Percentiles rank a stretch among this genome's conserved stretches.
Evolutionary conservation across 1,284 basidiomycete genomes (phyloP).

Genomic region (Tylopilus microsporus): DNA sequence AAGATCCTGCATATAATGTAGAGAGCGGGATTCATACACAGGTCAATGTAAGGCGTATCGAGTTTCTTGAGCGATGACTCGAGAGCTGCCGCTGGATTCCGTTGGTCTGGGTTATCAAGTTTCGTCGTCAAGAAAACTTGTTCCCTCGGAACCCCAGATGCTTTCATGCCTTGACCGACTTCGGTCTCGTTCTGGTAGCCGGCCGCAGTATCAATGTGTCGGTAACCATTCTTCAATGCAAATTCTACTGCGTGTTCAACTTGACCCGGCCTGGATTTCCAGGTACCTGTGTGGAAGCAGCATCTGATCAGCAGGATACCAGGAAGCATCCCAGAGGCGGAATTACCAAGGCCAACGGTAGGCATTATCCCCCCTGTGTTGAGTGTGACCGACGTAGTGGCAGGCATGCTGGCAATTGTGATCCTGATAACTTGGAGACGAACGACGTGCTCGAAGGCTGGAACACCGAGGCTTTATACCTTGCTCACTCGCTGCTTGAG

Average conservation of each 20-base stretch:
- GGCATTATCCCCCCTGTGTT: slow-evolving; percentile 21
- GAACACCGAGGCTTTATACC: too few relatives aligned
- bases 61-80: too few relatives aligned
- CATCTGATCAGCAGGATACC: neutral
- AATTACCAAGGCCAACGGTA: slow-evolving; percentile 66
- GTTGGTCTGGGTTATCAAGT: too few relatives aligned
- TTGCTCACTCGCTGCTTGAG: too few relatives aligned
- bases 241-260: slow-evolving; percentile 67
- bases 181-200: slow-evolving; percentile 58
- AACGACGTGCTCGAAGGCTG: too few relatives aligned
- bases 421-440: too few relatives aligned
- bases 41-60: too few relatives aligned
- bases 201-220: slow-evolving; percentile 62
- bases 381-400: slow-evolving; percentile 19
- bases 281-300: slow-evolving; percentile 52
- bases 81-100: too few relatives aligned
- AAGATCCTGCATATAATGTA: too few relatives aligned
- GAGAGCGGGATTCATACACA: too few relatives aligned
- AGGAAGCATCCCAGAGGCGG: neutral
- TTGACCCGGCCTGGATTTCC: slow-evolving; percentile 65
- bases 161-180: slow-evolving; percentile 76
- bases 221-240: slow-evolving; percentile 72
- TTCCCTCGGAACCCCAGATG: slow-evolving; percentile 61
- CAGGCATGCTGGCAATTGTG: slow-evolving; percentile 47
- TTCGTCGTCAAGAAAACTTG: slow-evolving; percentile 48